Evolutionary conservation across 2,329 filamentous ascomycete species (phyloP), one percentile per base, ranked within the genome.

Genomic region (Sclerotiophoma versabilis): DNA sequence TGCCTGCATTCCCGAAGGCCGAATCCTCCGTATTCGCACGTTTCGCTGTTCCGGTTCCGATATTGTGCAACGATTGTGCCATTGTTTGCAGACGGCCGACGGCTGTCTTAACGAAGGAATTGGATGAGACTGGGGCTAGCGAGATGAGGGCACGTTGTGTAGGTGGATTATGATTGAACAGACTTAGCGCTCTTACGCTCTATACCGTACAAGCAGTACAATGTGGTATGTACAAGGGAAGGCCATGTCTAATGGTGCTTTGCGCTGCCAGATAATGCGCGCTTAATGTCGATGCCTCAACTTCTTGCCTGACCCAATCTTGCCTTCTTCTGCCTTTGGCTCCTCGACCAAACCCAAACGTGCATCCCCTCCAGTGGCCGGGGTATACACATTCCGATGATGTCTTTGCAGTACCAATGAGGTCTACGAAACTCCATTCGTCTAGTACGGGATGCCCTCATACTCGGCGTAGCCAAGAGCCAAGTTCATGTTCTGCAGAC

Each of bases 401-500:
- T 44, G 25, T 25, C 20, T 42, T 25, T 14, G 29, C 12, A 36
- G 17, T 51, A 33, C 15, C 5, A 43, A 22, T 15, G 30, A 46
- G 42, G 23, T 36, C 5, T 51, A 23, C 25, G 36, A 10, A 14
- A 22, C 26, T 12, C 27, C 7, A 36, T 54, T 25, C 26, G 50
- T 49, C 53, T 70, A 74, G 49, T 74, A 73, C 26, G 91, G 91
- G 63, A 96, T 96, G 33, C 92, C 92, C 72, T 96, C 90, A 70
- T 92, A 96, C 79, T 96, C 92, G 38, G 85, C 87, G 72, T 93
- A 96, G 38, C 92, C 92, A 10, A 96, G 83, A n/a, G 91, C 89
- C 54, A 96, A 81, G 77, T 96, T 96, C 91, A 96, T 95, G 77
- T 96, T 96, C 82, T 96, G 93, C 75, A 96, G 78, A 79, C 92